Conservation (phyloP, 2,329 filamentous ascomycete species). For the Botryotinia convoluta region DNA sequence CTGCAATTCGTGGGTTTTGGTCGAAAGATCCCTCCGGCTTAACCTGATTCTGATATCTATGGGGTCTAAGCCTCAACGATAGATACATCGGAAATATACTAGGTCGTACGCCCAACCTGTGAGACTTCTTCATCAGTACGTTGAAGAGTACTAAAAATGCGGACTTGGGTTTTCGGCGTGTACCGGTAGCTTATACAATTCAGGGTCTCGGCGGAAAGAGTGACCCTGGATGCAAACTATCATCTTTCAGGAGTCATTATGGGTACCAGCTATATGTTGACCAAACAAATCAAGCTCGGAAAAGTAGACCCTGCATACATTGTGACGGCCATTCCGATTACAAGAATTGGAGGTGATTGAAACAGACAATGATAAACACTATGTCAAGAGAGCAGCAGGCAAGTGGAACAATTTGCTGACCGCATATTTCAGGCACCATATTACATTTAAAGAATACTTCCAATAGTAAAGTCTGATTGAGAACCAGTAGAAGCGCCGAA, state of each 20-base stretch:
- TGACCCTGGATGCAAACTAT: not conserved
- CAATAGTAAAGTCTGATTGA: not conserved
- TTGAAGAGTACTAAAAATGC: not conserved
- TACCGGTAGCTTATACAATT: not conserved
- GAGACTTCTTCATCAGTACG: not conserved
- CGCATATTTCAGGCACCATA: not conserved
- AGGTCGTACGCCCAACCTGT: not conserved
- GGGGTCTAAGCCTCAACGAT: not conserved
- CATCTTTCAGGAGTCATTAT: not conserved
- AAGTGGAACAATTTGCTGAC: not conserved
- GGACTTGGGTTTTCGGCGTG: not conserved
- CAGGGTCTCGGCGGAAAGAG: not conserved
- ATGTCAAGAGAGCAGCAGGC: not conserved
- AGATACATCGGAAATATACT: not conserved
- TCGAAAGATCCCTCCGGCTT: not conserved
- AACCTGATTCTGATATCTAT: constrained; percentile 10
- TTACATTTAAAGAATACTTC: not conserved
- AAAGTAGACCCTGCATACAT: not conserved
- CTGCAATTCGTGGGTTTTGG: constrained; percentile 1
- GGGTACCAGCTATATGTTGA: not conserved
- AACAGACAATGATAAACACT: not conserved
- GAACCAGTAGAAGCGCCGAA: not conserved
- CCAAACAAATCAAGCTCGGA: not conserved
- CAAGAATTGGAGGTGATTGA: not conserved
- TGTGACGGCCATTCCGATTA: not conserved